phyloP scores from a whole-genome alignment of 129 eudicot genomes.

The Helianthus tuberosus region DNA sequence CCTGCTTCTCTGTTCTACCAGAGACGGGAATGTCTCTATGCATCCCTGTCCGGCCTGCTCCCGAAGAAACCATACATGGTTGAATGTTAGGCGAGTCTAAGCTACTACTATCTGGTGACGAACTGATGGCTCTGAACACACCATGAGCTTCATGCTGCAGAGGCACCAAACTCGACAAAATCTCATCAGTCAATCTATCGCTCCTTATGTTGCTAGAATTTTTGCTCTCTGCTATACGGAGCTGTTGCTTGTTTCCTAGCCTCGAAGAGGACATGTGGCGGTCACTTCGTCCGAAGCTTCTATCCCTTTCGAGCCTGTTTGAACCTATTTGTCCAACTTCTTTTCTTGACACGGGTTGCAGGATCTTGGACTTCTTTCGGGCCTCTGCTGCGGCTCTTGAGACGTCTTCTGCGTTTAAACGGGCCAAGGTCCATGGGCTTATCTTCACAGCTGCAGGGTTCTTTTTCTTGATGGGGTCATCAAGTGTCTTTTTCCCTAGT shows the following conservation, averaged over 20 bases:
- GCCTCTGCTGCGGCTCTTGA: constrained; percentile 96
- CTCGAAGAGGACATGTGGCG: constrained; percentile 45
- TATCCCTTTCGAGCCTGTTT: constrained; percentile 48
- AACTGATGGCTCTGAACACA: constrained; percentile 49
- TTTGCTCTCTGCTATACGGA: constrained; percentile 53
- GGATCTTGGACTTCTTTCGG: constrained; percentile 83
- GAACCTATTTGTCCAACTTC: constrained; percentile 35
- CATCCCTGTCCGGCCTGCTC: constrained; percentile 49
- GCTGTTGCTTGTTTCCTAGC: constrained; percentile 48
- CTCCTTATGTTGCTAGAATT: constrained; percentile 21
- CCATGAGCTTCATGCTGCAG: constrained; percentile 67
- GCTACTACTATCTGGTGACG: constrained; percentile 95
- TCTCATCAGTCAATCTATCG: constrained; percentile 16
- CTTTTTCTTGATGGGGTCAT: constrained; percentile 77
- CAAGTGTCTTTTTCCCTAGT: constrained; percentile 55
- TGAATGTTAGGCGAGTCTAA: constrained; percentile 80
- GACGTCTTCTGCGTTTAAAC: constrained; percentile 86
- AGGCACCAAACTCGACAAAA: constrained; percentile 52
- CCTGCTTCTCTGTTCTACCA: constrained; percentile 32
- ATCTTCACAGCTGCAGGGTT: constrained; percentile 75
- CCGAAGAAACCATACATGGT: constrained; percentile 61
- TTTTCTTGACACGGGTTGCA: constrained; percentile 64
- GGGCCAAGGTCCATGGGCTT: constrained; percentile 96
- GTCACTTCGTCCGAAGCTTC: constrained; percentile 65
- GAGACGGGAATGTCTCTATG: constrained; percentile 42